Evolutionary conservation across 116 monocot species (phyloP), one percentile per base, ranked within the genome.

Genomic region (Phalaenopsis hybrid): DNA sequence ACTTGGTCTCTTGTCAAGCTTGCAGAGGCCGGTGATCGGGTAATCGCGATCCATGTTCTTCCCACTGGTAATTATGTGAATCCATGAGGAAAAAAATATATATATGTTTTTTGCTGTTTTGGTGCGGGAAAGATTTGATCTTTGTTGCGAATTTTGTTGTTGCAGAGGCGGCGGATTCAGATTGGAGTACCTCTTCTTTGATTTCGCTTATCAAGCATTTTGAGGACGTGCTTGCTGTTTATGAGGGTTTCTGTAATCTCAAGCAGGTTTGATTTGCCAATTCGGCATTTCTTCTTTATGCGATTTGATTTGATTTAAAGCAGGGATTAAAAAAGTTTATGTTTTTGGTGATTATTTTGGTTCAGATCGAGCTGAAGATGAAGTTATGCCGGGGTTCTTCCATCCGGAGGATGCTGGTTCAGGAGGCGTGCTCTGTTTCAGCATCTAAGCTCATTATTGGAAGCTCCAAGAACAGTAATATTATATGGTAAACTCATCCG

Each of bases 241-340:
- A 97, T 79, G 94, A 91, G 37, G 97, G 94, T 8, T 94, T 97
- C 94, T 97, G 97, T 83, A 94, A 93, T 21, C 85, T 97, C 34
- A 93, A 97, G 78, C 91, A 94, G 94, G 96, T 94, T 21, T 43
- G 67, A 6, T 79, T 65, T 78, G 8, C 25, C 4, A 20, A 70
- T 37, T 34, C 13, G 9, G 9, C 2, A 13, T 55, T 15, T 55
- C 13, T 34, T 18, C 41, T 72, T 6, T 77, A 80, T 45, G 55
- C 18, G 5, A 75, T 81, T 75, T 4, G 52, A 16, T 28, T 70
- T 28, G 58, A 16, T 41, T 41, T 23, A 8, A 4, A 16, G 55
- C 13, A 4, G 17, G 55, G 16, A 55, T 55, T 55, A 3, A 55
- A 55, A 55, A 55, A 55, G 75, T 52, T 31, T 3, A 74, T 52